Percentiles rank a stretch among this genome's conserved stretches.
Conservation (phyloP, 257 asterid genomes). For the Nemophila menziesii region DNA sequence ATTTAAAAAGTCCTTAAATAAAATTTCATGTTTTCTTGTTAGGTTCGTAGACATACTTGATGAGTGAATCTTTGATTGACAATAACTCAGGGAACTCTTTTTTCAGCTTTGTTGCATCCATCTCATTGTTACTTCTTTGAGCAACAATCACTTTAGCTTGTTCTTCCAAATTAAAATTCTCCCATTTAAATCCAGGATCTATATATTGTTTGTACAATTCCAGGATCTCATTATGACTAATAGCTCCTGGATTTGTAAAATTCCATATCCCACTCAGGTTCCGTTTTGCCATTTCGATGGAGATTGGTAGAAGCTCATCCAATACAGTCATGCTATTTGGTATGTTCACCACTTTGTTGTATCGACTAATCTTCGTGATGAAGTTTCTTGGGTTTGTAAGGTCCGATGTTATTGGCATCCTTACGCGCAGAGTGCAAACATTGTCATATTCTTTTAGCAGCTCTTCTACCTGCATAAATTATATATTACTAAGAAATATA, state of each 20-base stretch:
- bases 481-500: not conserved
- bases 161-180: constrained; percentile 14
- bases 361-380: constrained; percentile 12
- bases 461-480: constrained; percentile 10
- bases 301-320: not conserved
- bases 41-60: constrained; percentile 13
- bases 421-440: constrained; percentile 12
- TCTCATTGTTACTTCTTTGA: constrained; percentile 15
- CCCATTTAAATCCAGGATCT: constrained; percentile 10
- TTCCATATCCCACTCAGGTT: constrained; percentile 14
- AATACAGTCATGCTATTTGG: not conserved
- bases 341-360: constrained; percentile 8
- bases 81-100: constrained; percentile 8
- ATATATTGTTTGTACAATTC: constrained; percentile 6
- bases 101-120: constrained; percentile 14
- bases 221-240: constrained; percentile 12
- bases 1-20: too few species aligned
- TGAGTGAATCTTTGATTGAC: constrained; percentile 13
- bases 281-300: constrained; percentile 14
- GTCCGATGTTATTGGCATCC: constrained; percentile 14
- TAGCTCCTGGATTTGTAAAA: constrained; percentile 8
- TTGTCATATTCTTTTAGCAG: constrained; percentile 11
- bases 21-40: constrained; percentile 17
- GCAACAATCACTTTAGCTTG: constrained; percentile 18
- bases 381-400: constrained; percentile 8